These are phyloP conservation scores for Solanum aculeatissimum DNA, from an alignment of 305 asterid species.

Conservation along the genomic window DNA sequence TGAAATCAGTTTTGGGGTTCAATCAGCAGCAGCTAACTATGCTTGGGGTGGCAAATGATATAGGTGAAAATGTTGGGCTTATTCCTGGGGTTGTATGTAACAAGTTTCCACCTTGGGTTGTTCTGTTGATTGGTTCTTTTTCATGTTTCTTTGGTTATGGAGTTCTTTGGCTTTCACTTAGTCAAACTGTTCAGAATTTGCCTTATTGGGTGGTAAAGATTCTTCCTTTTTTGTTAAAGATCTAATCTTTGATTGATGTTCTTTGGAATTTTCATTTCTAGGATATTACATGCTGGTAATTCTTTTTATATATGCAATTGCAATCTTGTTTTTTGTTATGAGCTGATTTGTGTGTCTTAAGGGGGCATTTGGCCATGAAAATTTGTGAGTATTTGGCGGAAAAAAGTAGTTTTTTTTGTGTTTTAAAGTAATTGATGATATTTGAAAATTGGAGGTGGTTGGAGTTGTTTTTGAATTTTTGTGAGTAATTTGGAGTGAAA, in stretches of 20 bases:
- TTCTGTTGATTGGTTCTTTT: conserved; percentile 39
- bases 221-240: not conserved
- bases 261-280: not conserved
- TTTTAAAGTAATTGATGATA: no score
- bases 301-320: not conserved
- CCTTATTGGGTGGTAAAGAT: conserved; percentile 55
- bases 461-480: no score
- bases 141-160: conserved; percentile 61
- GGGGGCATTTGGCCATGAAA: not conserved
- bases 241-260: not conserved
- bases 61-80: conserved; percentile 63
- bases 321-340: not conserved
- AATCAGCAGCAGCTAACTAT: conserved; percentile 48
- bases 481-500: no score
- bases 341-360: not conserved
- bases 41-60: conserved; percentile 64
- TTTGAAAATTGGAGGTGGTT: no score
- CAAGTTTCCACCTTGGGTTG: conserved; percentile 53
- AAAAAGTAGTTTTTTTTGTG: no score
- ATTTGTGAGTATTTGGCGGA: no score
- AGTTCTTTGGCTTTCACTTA: conserved; percentile 51
- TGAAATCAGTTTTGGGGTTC: conserved; percentile 56
- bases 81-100: conserved; percentile 46
- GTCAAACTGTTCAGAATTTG: conserved; percentile 16
- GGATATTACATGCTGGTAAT: not conserved